Percentiles rank a stretch among this genome's conserved stretches.
These are phyloP conservation scores for Phytophthora pini DNA, from an alignment of 352 stramenopile species.

Conservation along the genomic window DNA sequence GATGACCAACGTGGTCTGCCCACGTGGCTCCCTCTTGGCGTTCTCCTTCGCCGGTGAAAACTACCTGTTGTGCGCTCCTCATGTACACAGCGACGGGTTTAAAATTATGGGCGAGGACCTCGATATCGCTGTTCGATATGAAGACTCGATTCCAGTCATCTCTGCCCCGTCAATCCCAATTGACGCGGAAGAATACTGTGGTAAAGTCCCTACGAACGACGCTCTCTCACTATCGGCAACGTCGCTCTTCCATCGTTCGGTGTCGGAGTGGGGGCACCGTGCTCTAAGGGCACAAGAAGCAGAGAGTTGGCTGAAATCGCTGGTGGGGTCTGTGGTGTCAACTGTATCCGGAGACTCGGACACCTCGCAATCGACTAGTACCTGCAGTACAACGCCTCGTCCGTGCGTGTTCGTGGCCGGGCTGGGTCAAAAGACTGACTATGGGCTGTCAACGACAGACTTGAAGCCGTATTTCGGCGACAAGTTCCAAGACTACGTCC, in stretches of 20 bases:
- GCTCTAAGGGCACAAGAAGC: constrained; percentile 18
- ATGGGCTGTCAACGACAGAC: constrained; percentile 27
- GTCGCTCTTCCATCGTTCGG: constrained; percentile 10
- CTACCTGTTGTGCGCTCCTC: constrained; percentile 42
- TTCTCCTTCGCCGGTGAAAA: constrained; percentile 38
- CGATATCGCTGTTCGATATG: constrained; percentile 31
- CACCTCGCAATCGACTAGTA: constrained; percentile 22
- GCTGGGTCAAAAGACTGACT: constrained; percentile 37
- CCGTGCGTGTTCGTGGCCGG: constrained; percentile 63
- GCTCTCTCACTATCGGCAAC: not conserved
- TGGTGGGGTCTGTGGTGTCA: constrained; percentile 10
- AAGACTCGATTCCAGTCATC: constrained; percentile 15
- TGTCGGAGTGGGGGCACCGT: constrained; percentile 18
- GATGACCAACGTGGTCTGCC: constrained; percentile 2
- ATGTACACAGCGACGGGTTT: constrained; percentile 14
- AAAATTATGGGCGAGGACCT: constrained; percentile 31
- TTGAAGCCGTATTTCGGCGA: constrained; percentile 47
- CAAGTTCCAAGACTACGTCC: constrained; percentile 47
- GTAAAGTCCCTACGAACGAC: constrained; percentile 9
- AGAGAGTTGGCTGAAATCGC: constrained; percentile 18
- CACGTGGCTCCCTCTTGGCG: constrained; percentile 14
- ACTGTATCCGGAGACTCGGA: constrained; percentile 2
- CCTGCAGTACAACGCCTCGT: constrained; percentile 39
- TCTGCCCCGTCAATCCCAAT: constrained; percentile 1
- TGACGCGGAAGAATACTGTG: constrained; percentile 12